Evolutionary conservation across 169 alveolate genomes (phyloP), one percentile per base, ranked within the genome.

Genomic region (Eimeria necatrix): DNA sequence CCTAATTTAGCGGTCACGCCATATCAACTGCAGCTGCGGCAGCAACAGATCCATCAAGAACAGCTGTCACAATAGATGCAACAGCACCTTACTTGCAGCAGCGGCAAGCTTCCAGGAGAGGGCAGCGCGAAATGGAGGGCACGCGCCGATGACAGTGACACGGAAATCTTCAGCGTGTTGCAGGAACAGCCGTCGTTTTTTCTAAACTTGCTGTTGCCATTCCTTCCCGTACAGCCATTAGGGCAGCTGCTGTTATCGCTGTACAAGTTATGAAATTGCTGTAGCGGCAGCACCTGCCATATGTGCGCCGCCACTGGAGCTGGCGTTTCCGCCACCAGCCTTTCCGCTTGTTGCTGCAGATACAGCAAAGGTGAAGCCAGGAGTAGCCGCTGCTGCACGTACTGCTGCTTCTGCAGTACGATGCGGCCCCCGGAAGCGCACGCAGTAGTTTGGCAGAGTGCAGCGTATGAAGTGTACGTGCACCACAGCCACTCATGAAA

Each of bases 321-420:
- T 56, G 90, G 90, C 32, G 90, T 81, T 24, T 81, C 90, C 51
- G 52, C 90, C 74, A 81, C 90, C 53, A 81, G 90, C 74, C 90
- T 52, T 51, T 52, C 59, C 53, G 90, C 90, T 81, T 81, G 90
- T 16, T 81, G 90, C 52, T 81, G 90, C 32, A 81, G 26, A 81
- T 81, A 81, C 53, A 81, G 59, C 73, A 81, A 64, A 16, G 90
- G 90, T 26, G 90, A 81, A 24, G 90, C 73, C 26, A 81, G 74
- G 14, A 76, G 46, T 14, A 81, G 20, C 74, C 48, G 56, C 18
- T 56, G 73, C 56, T 81, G 71, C 4, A 53, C 56, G 26, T 81
- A 71, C 90, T 81, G 90, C 74, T 81, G 90, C 90, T 81, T 51
- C 74, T 81, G 90, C 74, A 81, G 90, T 14, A 81, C 56, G 52